These are phyloP conservation scores for Papiliotrema fonsecae DNA, from an alignment of 1,284 basidiomycete genomes.

Conservation along the genomic window DNA sequence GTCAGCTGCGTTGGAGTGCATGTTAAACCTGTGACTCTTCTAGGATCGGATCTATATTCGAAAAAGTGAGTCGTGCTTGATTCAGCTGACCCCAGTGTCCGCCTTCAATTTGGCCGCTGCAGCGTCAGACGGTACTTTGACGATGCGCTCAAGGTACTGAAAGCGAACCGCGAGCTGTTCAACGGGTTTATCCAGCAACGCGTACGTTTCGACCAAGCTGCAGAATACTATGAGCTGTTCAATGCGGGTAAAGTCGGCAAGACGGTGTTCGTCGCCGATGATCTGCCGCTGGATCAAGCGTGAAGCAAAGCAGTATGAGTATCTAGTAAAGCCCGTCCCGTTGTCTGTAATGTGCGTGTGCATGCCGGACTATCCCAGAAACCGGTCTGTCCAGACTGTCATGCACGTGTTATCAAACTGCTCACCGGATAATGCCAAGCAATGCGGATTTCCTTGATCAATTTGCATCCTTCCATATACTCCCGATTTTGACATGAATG, in stretches of 20 bases:
- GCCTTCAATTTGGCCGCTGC: constrained; percentile 61
- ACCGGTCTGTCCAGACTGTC: no score
- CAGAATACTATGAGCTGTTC: constrained; percentile 42
- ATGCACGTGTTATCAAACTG: no score
- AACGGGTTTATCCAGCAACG: constrained; percentile 41
- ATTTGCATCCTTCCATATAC: no score
- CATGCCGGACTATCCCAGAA: no score
- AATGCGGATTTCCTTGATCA: no score
- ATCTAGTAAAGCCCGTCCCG: no score
- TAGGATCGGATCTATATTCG: constrained; percentile 59
- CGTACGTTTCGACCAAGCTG: constrained; percentile 37
- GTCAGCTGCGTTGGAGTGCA: constrained; percentile 72
- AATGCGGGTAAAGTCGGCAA: constrained; percentile 44
- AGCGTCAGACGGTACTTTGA: constrained; percentile 75
- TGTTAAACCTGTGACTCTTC: constrained; percentile 28
- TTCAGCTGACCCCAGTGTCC: constrained; percentile 13
- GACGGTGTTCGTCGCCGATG: constrained; percentile 37
- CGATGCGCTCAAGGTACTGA: constrained; percentile 63
- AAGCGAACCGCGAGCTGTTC: constrained; percentile 39
- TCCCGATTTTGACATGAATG: no score
- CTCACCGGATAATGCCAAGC: no score
- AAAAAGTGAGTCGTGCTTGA: constrained; percentile 56
- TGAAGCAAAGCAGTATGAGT: no score
- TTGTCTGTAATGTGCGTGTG: no score
- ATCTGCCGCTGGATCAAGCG: not conserved